Base-by-base conservation (phyloP, 192 early-diverging fungal genomes). In the Chytriomyces sp. region DNA sequence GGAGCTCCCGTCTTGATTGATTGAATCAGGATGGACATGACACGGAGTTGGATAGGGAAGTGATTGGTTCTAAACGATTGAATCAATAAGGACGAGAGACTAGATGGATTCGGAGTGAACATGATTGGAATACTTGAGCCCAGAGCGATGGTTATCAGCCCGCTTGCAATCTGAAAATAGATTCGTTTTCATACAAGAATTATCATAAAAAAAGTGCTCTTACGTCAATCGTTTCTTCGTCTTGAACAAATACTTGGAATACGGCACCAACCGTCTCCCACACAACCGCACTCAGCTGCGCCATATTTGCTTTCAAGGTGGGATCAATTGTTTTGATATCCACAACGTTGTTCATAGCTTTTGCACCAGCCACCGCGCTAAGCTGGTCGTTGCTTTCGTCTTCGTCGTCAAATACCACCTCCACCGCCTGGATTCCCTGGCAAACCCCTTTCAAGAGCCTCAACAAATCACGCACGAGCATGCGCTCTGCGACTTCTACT, bases 211-310 rank as follows among this genome's bases (percentile, higher is more conserved):
- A 0, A 0, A 68, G 31, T 3, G 31, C 52, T 12, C 60, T 70
- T 30, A 78, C 77, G 65, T 74, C 65, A 73, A 80, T 74, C n/a
- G 76, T 72, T 31, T 74, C 58, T 32, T 70, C 73, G 38, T 77
- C 79, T 32, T 38, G 28, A 7, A n/a, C 60, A 70, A 74, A 80
- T 14, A 75, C 40, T 36, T 52, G 56, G 55, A 75, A 80, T 8
- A 70, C 62, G 5, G 66, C 61, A 25, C 38, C 61, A 52, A 73
- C 57, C 28, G 64, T 62, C n/a, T 77, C 72, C 75, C 75, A 80
- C 10, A 80, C 65, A n/a, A 80, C 72, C 2, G 22, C 54, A 39
- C 75, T 72, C 10, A 76, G 52, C 17, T 58, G 37, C 37, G 17
- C 30, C 59, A 68, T 14, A 33, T 36, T 68, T 34, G 52, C 30